Conservation (phyloP, 2,329 filamentous ascomycete species). For the Epichloe gansuensis region DNA sequence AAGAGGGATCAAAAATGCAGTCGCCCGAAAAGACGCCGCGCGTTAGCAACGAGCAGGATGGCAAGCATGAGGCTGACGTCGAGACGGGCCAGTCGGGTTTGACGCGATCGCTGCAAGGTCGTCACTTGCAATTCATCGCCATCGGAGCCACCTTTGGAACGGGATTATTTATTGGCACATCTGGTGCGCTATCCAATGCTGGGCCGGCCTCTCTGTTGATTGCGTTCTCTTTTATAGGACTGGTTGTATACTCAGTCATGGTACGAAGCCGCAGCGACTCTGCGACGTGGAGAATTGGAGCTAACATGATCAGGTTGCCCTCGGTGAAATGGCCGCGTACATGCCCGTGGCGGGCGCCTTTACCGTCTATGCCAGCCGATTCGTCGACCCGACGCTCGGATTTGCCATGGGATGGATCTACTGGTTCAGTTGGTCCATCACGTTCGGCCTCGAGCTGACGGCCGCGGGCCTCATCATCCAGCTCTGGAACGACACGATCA, state of each 20-base stretch:
- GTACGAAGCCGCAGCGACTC: constrained; percentile 14
- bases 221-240: constrained; percentile 57
- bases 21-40: constrained; percentile 6
- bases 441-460: constrained; percentile 60
- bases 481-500: constrained; percentile 54
- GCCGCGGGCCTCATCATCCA: constrained; percentile 64
- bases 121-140: constrained; percentile 38
- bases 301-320: constrained; percentile 17
- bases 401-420: constrained; percentile 78
- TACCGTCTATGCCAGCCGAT: constrained; percentile 62
- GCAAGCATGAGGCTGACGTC: constrained; percentile 12
- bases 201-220: constrained; percentile 57
- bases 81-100: constrained; percentile 24
- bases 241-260: constrained; percentile 68
- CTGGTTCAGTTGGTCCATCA: constrained; percentile 68
- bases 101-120: constrained; percentile 24
- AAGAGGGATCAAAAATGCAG: neutral
- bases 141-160: constrained; percentile 57
- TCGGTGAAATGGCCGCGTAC: constrained; percentile 65
- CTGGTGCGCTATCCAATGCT: constrained; percentile 46
- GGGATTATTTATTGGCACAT: constrained; percentile 59
- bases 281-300: no score
- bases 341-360: constrained; percentile 69
- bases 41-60: constrained; percentile 1
- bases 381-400: constrained; percentile 59